Percentiles rank a stretch among this genome's conserved stretches.
These are phyloP conservation scores for Erodium trifolium DNA, from an alignment of 441 rosid genomes.

Conservation along the genomic window DNA sequence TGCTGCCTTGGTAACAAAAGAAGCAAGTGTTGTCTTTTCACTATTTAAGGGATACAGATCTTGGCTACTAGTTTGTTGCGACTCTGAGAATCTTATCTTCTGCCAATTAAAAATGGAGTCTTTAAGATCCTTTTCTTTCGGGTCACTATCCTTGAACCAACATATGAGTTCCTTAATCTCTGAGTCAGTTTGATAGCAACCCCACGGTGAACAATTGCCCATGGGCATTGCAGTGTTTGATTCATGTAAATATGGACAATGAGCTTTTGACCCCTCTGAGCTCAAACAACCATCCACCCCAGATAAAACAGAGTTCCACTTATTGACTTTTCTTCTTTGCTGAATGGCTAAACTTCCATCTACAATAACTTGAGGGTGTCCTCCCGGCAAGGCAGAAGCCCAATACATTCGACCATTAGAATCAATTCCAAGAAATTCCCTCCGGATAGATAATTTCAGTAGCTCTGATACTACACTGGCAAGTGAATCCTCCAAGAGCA, in stretches of 20 bases:
- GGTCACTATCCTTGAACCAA: slow-evolving; percentile 62
- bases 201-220: slow-evolving; percentile 39
- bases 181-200: slow-evolving; percentile 58
- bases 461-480: slow-evolving; percentile 54
- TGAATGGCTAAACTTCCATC: slow-evolving; percentile 61
- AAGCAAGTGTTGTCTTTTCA: slow-evolving; percentile 27
- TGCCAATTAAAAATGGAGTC: slow-evolving; percentile 59
- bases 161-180: slow-evolving; percentile 63
- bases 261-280: slow-evolving; percentile 49
- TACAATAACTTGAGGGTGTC: slow-evolving; percentile 52
- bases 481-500: slow-evolving; percentile 53
- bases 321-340: slow-evolving; percentile 26
- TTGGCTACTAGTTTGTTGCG: slow-evolving; percentile 29
- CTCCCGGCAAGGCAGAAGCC: slow-evolving; percentile 53
- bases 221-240: slow-evolving; percentile 31
- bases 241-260: slow-evolving; percentile 45
- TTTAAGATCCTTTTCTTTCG: slow-evolving; percentile 69
- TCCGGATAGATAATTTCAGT: slow-evolving; percentile 54
- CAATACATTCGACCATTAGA: slow-evolving; percentile 76
- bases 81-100: slow-evolving; percentile 47
- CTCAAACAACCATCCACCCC: slow-evolving; percentile 21
- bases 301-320: slow-evolving; percentile 23
- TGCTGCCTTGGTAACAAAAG: slow-evolving; percentile 60
- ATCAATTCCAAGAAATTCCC: slow-evolving; percentile 87
- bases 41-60: slow-evolving; percentile 25